These are phyloP conservation scores for Calonectria pseudoturangicola DNA, from an alignment of 2,329 filamentous ascomycete species.

Conservation along the genomic window DNA sequence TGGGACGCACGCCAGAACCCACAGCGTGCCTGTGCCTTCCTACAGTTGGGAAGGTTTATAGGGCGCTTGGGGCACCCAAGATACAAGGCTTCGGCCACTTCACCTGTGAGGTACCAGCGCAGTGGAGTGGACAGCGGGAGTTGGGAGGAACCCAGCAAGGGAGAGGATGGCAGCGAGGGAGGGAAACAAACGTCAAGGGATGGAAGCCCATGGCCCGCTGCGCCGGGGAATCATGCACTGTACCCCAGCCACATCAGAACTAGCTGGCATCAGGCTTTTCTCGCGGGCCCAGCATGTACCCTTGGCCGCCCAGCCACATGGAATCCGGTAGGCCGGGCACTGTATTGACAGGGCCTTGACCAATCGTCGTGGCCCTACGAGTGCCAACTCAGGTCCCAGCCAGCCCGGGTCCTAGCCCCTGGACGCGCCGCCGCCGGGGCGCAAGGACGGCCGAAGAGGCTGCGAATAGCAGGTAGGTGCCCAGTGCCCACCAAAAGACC, in stretches of 20 bases:
- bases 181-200: slow-evolving; percentile 33
- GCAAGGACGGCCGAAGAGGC: slow-evolving; percentile 21
- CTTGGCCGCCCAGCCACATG: slow-evolving; percentile 49
- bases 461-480: slow-evolving; percentile 27
- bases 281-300: slow-evolving; percentile 42
- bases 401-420: slow-evolving; percentile 21
- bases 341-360: slow-evolving; percentile 48
- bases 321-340: slow-evolving; percentile 45
- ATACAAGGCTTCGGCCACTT: slow-evolving; percentile 18
- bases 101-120: slow-evolving; percentile 19
- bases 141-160: slow-evolving; percentile 22
- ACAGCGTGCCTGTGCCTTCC: slow-evolving; percentile 19
- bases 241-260: slow-evolving; percentile 51
- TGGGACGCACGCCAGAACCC: slow-evolving; percentile 18
- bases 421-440: slow-evolving; percentile 20
- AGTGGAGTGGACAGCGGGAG: slow-evolving; percentile 24
- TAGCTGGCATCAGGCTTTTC: slow-evolving; percentile 47
- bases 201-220: slow-evolving; percentile 13
- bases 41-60: slow-evolving; percentile 28
- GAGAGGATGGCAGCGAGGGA: slow-evolving; percentile 20
- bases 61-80: slow-evolving; percentile 27
- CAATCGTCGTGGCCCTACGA: slow-evolving; percentile 47
- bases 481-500: slow-evolving; percentile 23
- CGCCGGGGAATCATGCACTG: slow-evolving; percentile 41
- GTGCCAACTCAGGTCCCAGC: slow-evolving; percentile 25